These are phyloP conservation scores for Picochlorum sp. DNA, from an alignment of 139 green algal genomes.

Conservation along the genomic window DNA sequence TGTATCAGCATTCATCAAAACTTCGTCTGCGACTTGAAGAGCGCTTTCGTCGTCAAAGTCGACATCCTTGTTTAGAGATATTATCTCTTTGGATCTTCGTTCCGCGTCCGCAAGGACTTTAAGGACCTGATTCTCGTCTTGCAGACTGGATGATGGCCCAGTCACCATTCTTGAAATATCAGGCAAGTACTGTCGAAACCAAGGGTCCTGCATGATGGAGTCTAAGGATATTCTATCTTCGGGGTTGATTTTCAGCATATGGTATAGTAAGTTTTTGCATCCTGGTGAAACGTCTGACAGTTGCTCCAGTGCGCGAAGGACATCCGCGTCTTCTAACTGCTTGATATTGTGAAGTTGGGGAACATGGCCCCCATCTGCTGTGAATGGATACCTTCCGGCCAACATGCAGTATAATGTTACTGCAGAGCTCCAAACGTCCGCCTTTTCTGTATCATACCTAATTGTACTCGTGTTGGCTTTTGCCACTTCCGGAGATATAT, in stretches of 20 bases:
- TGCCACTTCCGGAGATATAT: conserved; percentile 30
- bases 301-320: conserved; percentile 5
- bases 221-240: conserved; percentile 36
- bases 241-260: conserved; percentile 54
- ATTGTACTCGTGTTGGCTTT: conserved; percentile 3
- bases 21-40: conserved; percentile 14
- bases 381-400: conserved; percentile 25
- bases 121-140: conserved; percentile 12
- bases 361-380: conserved; percentile 9
- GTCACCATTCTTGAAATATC: conserved; percentile 18
- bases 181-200: conserved; percentile 27
- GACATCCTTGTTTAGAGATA: not conserved
- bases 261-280: conserved; percentile 40
- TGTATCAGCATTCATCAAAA: conserved; percentile 13
- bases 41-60: not conserved
- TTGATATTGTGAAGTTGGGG: conserved; percentile 19
- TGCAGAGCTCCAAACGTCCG: conserved; percentile 31
- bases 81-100: not conserved
- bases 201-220: conserved; percentile 44
- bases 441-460: conserved; percentile 23
- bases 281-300: conserved; percentile 9
- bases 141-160: conserved; percentile 6
- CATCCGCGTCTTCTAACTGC: conserved; percentile 6
- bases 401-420: conserved; percentile 38
- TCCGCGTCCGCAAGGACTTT: not conserved